A percentile compares a stretch with the other conserved stretches of the same genome.
Conservation (phyloP, 192 early-diverging fungal species). For the Coemansia sp. region DNA sequence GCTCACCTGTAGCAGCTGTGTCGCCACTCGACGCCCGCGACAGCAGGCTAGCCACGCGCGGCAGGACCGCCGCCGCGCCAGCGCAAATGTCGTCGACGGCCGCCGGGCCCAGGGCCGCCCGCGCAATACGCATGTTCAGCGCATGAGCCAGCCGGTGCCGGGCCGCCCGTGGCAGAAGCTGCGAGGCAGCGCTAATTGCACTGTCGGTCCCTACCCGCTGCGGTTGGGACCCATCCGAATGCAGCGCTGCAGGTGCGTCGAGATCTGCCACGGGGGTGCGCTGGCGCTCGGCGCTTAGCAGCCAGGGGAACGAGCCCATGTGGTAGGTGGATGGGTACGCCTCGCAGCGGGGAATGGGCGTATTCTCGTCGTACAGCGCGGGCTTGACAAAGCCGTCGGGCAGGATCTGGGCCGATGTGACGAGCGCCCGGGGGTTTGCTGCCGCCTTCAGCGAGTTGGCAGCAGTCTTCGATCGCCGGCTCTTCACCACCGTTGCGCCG, state of each 20-base stretch:
- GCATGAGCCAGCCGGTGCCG: slow-evolving; percentile 23
- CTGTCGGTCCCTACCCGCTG: background rate
- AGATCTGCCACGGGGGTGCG: slow-evolving; percentile 28
- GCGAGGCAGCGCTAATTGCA: background rate
- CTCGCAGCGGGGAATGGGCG: slow-evolving; percentile 35
- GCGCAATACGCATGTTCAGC: slow-evolving; percentile 36
- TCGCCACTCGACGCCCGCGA: slow-evolving; percentile 12
- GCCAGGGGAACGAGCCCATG: slow-evolving; percentile 27
- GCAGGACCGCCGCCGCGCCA: slow-evolving; percentile 23
- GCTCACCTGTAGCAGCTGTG: slow-evolving; percentile 6
- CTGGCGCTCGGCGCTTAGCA: slow-evolving; percentile 42
- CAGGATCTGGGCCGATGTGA: slow-evolving; percentile 20
- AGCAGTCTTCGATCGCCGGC: background rate
- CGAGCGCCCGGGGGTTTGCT: slow-evolving; percentile 14
- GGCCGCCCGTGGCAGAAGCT: slow-evolving; percentile 14
- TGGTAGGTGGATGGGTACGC: slow-evolving; percentile 15
- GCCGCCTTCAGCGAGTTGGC: slow-evolving; percentile 2
- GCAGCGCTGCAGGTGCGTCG: background rate
- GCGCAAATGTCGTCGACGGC: slow-evolving; percentile 26
- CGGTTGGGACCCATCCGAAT: too few relatives aligned
- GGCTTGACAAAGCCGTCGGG: slow-evolving; percentile 29
- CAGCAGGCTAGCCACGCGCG: slow-evolving; percentile 23
- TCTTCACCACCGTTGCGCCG: slow-evolving; percentile 6
- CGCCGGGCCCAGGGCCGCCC: slow-evolving; percentile 15
- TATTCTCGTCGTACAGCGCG: slow-evolving; percentile 29